A percentile compares a stretch with the other conserved stretches of the same genome.
Conservation (phyloP, 2,329 filamentous ascomycete species). For the Xylaria sp. region DNA sequence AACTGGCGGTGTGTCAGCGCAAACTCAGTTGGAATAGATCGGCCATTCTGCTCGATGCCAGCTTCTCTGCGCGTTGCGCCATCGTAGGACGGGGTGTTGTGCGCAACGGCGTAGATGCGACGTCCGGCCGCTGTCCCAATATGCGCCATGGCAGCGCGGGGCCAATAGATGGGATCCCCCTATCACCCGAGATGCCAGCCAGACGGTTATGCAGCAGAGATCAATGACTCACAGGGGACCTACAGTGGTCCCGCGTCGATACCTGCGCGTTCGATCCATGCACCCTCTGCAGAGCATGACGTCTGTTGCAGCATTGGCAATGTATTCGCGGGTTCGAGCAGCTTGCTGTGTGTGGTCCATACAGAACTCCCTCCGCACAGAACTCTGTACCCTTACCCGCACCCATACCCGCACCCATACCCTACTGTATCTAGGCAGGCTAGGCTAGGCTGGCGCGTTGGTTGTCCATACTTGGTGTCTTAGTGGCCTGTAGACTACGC, state of each 20-base stretch:
- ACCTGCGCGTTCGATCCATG: slow-evolving; percentile 27
- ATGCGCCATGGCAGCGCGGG: slow-evolving; percentile 7
- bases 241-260: slow-evolving; percentile 34
- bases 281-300: slow-evolving; percentile 35
- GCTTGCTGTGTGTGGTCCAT: background rate
- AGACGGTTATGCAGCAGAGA: slow-evolving; percentile 14
- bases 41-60: slow-evolving; percentile 15
- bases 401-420: background rate
- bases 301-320: slow-evolving; percentile 23
- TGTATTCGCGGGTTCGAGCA: background rate
- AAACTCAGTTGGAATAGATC: background rate
- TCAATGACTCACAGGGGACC: slow-evolving; percentile 40
- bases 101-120: slow-evolving; percentile 27
- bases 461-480: too few species aligned
- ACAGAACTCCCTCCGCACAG: background rate
- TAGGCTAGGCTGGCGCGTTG: background rate
- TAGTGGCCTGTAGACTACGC: too few species aligned
- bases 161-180: slow-evolving; percentile 21
- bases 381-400: background rate
- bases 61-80: slow-evolving; percentile 29
- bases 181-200: slow-evolving; percentile 11
- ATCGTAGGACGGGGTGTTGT: slow-evolving; percentile 26
- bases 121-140: too few species aligned
- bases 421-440: too few species aligned
- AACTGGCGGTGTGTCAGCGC: slow-evolving; percentile 17